Evolutionary conservation across 1,284 basidiomycete genomes (phyloP), one percentile per base, ranked within the genome.

Genomic region (Vanrija sp.): DNA sequence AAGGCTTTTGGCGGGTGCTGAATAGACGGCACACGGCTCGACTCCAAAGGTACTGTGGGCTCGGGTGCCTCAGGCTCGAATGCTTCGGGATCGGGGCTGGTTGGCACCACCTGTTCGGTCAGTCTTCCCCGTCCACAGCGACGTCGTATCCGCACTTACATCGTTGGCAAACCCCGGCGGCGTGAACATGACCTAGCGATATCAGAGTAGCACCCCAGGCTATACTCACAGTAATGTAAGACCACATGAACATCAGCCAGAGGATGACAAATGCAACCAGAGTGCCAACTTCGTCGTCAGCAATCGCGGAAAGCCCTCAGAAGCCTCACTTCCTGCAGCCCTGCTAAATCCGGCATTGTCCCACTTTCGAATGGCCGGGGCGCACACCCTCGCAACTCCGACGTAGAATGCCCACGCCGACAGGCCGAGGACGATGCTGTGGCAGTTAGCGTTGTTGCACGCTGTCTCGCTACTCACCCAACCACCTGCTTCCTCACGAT

Each of bases 191-290:
- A 86, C 80, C 86, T 77, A 43, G 10, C 6, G 15, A 7, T 15
- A 28, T 42, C 16, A 25, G 51, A 12, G 25, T 15, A 21, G 26
- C 5, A n/a, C 39, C 3, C 25, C 12, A n/a, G 4, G 23, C 9
- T 8, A 5, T 12, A 58, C 73, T 45, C 53, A 87, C 87, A 80
- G 81, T 85, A 18, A 80, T 58, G 71, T 89, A 91, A 4, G 83
- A 79, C 87, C 87, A 89, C 0, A 84, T 52, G 78, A 84, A 82
- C 82, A 88, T 85, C n/a, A 85, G 60, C 51, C 81, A 84, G 15
- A 89, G 66, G 3, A 86, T 58, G 39, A 78, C 78, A 64, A 85
- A 88, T 3, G 83, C 79, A 0, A 81, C 77, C 28, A 88, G 66
- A 46, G 85, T 79, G 0, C 78, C 83, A 55, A 86, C 86, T 88